Evolutionary conservation across 257 asterid species (phyloP).

Genomic region (Misopates orontium): DNA sequence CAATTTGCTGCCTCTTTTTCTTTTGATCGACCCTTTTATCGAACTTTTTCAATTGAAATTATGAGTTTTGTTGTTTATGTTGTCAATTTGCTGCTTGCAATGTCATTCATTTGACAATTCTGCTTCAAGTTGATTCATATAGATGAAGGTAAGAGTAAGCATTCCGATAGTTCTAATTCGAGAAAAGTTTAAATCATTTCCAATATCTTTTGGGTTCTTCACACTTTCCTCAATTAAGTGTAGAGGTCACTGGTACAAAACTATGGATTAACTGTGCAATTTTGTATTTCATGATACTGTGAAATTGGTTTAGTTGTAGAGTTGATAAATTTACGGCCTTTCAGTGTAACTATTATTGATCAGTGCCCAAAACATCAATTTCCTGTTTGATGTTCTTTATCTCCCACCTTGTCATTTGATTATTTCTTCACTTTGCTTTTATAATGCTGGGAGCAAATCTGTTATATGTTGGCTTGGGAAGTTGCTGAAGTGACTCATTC

Average conservation of each 20-base stretch:
- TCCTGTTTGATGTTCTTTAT: not conserved
- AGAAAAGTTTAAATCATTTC: too few species aligned
- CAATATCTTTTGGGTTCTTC: too few species aligned
- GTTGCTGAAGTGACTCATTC: too few species aligned
- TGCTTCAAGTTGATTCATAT: not conserved
- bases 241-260: too few species aligned
- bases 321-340: not conserved
- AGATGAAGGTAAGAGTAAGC: not conserved
- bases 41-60: not conserved
- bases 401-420: not conserved
- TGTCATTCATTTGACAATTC: not conserved
- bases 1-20: not conserved
- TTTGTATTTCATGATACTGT: not conserved
- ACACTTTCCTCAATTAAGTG: too few species aligned
- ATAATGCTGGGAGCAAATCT: not conserved
- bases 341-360: not conserved
- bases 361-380: not conserved
- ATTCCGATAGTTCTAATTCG: too few species aligned
- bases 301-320: not conserved
- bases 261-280: too few species aligned
- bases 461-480: too few species aligned
- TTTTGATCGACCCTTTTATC: not conserved
- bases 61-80: not conserved
- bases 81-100: not conserved
- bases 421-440: not conserved